phyloP scores from a whole-genome alignment of 106 monocot species.

The Chionographis japonica region DNA sequence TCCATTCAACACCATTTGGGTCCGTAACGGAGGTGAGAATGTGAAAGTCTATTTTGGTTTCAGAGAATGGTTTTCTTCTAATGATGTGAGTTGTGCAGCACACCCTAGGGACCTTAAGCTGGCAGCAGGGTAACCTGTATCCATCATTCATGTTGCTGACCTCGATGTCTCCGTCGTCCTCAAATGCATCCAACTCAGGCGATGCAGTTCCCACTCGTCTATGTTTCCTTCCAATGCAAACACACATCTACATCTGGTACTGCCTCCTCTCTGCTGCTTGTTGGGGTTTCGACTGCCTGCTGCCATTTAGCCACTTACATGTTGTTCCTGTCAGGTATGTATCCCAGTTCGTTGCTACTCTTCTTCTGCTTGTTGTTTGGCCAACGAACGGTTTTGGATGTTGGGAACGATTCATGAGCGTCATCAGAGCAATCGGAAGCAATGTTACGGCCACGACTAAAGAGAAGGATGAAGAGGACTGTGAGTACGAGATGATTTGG shows the following conservation, averaged over 20 bases:
- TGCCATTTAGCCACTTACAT: not conserved
- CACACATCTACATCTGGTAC: conserved; percentile 92
- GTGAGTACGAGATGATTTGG: conserved; percentile 94
- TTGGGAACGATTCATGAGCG: conserved; percentile 19
- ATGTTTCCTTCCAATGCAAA: conserved; percentile 95
- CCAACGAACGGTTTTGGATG: conserved; percentile 67
- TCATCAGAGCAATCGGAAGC: conserved; percentile 27
- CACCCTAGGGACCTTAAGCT: conserved; percentile 87
- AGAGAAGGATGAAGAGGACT: conserved; percentile 82
- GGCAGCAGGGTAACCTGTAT: conserved; percentile 93
- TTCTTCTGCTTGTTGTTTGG: conserved; percentile 61
- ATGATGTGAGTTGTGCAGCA: conserved; percentile 59
- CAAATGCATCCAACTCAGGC: conserved; percentile 29
- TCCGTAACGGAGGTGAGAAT: conserved; percentile 60
- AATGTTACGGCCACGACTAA: conserved; percentile 31
- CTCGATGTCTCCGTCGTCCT: conserved; percentile 19
- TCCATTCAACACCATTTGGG: conserved; percentile 63
- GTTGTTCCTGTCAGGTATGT: conserved; percentile 57
- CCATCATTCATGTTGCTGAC: conserved; percentile 98
- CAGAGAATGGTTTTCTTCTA: conserved; percentile 9
- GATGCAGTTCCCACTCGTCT: conserved; percentile 44
- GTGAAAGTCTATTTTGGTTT: conserved; percentile 1
- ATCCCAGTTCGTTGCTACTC: conserved; percentile 53
- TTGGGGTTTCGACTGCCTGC: not conserved
- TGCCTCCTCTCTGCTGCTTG: conserved; percentile 1